Base-by-base conservation (phyloP, 2,329 filamentous ascomycete species). In the Cladosporium sphaerospermum region DNA sequence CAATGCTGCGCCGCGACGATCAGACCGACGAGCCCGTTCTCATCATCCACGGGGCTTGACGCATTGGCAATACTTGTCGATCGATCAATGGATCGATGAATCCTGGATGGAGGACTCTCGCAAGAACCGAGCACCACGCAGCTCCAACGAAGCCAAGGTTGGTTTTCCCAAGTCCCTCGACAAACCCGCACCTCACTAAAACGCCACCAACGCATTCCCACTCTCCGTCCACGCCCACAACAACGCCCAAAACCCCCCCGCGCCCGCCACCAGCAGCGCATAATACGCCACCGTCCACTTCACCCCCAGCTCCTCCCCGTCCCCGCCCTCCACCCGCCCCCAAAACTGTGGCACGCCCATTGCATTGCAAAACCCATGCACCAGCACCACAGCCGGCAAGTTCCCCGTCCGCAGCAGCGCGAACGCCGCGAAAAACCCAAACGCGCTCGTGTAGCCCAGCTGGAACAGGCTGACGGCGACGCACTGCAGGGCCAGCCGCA, bases 351-450 rank as follows among this genome's bases (percentile, higher is more conserved):
- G 93, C 46, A 97, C 74, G 7, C 93, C 93, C 79, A 91, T 88
- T 74, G 81, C 87, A 67, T 99, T 99, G 74, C 93, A 99, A 67
- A 97, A 93, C 9, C 82, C 79, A 66, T 99, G 93, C 4, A 88
- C 85, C 16, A 84, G 66, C 50, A 92, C 84, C 32, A 86, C 86
- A 10, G 87, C 84, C 39, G 85, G 77, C 37, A 97, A 72, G 45
- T 86, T 95, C 3, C 89, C 90, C 0, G 90, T 95, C 34, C 92
- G 84, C 16, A 99, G 67, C 64, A 87, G 96, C 16, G 96, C 64
- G 63, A 97, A 99, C 0, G 89, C 90, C 4, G 88, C 91, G 70
- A 93, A 96, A 70, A 89, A 90, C 57, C 93, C 93, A 64, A 99
- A 99, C 4, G 97, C 71, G 6, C 89, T 91, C 0, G 93, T 99